Evolutionary conservation across 2,329 filamentous ascomycete species (phyloP).

Genomic region (Didymella sp.): DNA sequence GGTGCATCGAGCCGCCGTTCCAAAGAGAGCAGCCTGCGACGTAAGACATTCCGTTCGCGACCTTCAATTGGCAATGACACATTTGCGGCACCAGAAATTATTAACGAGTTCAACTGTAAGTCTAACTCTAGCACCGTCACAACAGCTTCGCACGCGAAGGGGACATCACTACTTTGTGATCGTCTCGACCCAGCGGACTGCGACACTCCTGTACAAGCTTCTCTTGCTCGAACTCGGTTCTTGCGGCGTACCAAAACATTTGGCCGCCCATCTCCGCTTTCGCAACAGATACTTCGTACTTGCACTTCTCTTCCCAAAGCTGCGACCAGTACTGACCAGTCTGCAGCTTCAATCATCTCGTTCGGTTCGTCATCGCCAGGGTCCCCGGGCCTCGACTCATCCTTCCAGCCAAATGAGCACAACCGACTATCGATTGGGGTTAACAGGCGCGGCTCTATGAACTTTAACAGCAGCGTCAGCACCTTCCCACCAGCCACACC

Average conservation of each 20-base stretch:
- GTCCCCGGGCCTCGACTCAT: constrained; percentile 74
- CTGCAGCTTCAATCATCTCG: constrained; percentile 60
- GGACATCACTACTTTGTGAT: constrained; percentile 38
- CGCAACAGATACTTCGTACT: constrained; percentile 44
- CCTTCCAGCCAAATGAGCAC: constrained; percentile 74
- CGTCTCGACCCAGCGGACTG: constrained; percentile 42
- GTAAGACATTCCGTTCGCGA: constrained; percentile 56
- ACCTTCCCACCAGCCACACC: constrained; percentile 80
- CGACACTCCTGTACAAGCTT: constrained; percentile 36
- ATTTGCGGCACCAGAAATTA: constrained; percentile 51
- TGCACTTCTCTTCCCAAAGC: constrained; percentile 4
- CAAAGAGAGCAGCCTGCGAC: constrained; percentile 60
- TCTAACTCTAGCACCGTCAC: constrained; percentile 26
- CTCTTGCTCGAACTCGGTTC: constrained; percentile 49
- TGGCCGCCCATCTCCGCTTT: constrained; percentile 51
- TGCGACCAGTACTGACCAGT: constrained; percentile 41
- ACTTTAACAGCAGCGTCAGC: constrained; percentile 50
- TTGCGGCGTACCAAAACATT: constrained; percentile 47
- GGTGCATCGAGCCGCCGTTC: constrained; percentile 55
- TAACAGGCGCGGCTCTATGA: constrained; percentile 49
- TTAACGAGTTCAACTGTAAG: constrained; percentile 49
- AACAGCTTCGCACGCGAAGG: constrained; percentile 39
- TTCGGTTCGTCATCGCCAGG: constrained; percentile 72
- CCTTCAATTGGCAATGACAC: constrained; percentile 56
- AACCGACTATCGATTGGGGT: constrained; percentile 83